Conservation (phyloP, 164 flowering plant genomes). For the Vitis amurensis region DNA sequence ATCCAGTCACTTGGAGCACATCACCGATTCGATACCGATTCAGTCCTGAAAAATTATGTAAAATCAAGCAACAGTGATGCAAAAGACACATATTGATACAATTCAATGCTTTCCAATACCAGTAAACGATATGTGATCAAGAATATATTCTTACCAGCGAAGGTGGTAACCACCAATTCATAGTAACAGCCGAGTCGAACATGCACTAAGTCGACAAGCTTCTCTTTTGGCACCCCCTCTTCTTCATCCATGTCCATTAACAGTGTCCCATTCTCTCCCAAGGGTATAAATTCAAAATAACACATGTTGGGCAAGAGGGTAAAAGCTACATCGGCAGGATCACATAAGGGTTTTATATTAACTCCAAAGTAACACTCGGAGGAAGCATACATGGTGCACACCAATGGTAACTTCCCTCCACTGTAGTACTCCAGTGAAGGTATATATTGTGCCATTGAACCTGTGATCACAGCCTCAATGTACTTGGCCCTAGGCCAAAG, state of each 20-base stretch:
- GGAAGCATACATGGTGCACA: constrained; percentile 80
- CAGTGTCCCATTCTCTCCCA: constrained; percentile 47
- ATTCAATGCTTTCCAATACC: too few species aligned
- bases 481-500: constrained; percentile 89
- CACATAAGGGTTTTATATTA: constrained; percentile 66
- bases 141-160: constrained; percentile 52
- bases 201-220: constrained; percentile 54
- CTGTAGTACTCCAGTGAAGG: constrained; percentile 69
- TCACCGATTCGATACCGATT: constrained; percentile 77
- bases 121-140: too few species aligned
- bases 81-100: neutral
- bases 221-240: constrained; percentile 30
- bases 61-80: neutral
- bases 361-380: constrained; percentile 88
- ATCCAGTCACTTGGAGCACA: constrained; percentile 79
- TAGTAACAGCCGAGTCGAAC: constrained; percentile 65
- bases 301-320: constrained; percentile 85
- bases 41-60: constrained; percentile 38
- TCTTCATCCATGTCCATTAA: constrained; percentile 38
- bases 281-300: constrained; percentile 69
- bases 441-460: constrained; percentile 86
- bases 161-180: constrained; percentile 82
- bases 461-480: constrained; percentile 84
- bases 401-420: constrained; percentile 59
- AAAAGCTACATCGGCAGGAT: constrained; percentile 64